A percentile compares a stretch with the other conserved stretches of the same genome.
These are phyloP conservation scores for Fusarium austroafricanum DNA, from an alignment of 2,329 filamentous ascomycete genomes.

Conservation along the genomic window DNA sequence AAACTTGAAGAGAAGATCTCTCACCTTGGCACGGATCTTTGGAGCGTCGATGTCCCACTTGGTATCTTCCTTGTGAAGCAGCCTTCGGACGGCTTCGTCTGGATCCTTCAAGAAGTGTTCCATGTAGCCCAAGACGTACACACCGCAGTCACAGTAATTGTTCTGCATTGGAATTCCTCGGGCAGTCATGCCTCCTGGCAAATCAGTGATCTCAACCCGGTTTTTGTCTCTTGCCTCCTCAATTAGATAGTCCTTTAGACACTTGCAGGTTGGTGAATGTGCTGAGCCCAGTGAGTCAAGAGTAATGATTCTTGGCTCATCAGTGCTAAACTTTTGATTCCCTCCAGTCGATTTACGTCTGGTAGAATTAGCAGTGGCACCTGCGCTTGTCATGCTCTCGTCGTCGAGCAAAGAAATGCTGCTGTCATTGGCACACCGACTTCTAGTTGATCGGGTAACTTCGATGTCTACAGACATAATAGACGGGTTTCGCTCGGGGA, in stretches of 20 bases:
- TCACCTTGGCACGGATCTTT: constrained; percentile 72
- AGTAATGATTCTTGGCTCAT: constrained; percentile 79
- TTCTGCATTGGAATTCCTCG: constrained; percentile 80
- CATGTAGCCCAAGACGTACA: constrained; percentile 87
- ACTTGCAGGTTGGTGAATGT: constrained; percentile 72
- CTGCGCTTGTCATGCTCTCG: constrained; percentile 1
- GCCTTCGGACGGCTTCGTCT: constrained; percentile 72
- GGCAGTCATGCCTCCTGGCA: constrained; percentile 70
- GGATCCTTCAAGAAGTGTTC: constrained; percentile 83
- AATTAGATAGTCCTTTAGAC: constrained; percentile 80
- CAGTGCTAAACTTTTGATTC: constrained; percentile 53
- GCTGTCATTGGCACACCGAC: constrained; percentile 11
- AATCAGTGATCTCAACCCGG: constrained; percentile 53
- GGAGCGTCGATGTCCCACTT: constrained; percentile 67
- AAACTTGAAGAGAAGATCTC: constrained; percentile 72
- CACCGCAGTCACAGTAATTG: constrained; percentile 90
- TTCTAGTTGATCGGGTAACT: constrained; percentile 9
- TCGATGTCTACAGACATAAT: constrained; percentile 44
- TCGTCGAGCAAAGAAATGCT: constrained; percentile 1
- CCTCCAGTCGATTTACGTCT: constrained; percentile 35
- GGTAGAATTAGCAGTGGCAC: constrained; percentile 7
- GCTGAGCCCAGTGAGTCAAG: constrained; percentile 82
- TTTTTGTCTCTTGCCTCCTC: constrained; percentile 77
- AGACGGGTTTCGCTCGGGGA: constrained; percentile 38
- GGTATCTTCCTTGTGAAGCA: constrained; percentile 69